These are phyloP conservation scores for Physcomitrellopsis africana DNA, from an alignment of 225 moss, liverwort and hornwort genomes.

Conservation along the genomic window DNA sequence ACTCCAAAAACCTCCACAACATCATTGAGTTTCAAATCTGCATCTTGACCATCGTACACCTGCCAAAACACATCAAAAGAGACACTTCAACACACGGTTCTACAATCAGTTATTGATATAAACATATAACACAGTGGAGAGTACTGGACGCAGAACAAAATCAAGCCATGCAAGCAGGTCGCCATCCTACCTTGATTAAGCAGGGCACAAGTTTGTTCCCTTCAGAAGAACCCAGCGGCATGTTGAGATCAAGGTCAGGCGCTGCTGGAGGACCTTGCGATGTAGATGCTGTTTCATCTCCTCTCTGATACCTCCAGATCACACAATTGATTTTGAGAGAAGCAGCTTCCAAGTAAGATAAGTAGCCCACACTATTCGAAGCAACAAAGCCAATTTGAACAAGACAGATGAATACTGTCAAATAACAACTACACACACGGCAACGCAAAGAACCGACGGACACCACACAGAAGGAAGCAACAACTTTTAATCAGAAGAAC, in stretches of 20 bases:
- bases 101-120: neutral
- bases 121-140: neutral
- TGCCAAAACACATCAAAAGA: slow-evolving; percentile 41
- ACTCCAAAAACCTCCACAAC: slow-evolving; percentile 89
- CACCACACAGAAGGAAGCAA: neutral
- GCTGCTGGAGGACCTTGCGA: slow-evolving; percentile 38
- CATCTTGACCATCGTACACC: slow-evolving; percentile 85
- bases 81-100: neutral
- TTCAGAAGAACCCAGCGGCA: slow-evolving; percentile 63
- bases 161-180: neutral
- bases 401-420: neutral
- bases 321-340: neutral
- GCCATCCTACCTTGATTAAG: slow-evolving; percentile 79
- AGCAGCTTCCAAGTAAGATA: neutral
- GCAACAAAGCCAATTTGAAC: neutral
- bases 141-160: neutral
- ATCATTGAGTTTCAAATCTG: slow-evolving; percentile 87
- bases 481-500: neutral
- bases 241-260: slow-evolving; percentile 66
- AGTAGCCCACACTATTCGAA: neutral
- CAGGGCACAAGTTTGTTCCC: slow-evolving; percentile 69
- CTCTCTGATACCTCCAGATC: slow-evolving; percentile 50
- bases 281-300: slow-evolving; percentile 40
- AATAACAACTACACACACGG: neutral
- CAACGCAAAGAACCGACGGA: neutral